Evolutionary conservation across 129 eudicot species (phyloP).

Genomic region (Silybum marianum): DNA sequence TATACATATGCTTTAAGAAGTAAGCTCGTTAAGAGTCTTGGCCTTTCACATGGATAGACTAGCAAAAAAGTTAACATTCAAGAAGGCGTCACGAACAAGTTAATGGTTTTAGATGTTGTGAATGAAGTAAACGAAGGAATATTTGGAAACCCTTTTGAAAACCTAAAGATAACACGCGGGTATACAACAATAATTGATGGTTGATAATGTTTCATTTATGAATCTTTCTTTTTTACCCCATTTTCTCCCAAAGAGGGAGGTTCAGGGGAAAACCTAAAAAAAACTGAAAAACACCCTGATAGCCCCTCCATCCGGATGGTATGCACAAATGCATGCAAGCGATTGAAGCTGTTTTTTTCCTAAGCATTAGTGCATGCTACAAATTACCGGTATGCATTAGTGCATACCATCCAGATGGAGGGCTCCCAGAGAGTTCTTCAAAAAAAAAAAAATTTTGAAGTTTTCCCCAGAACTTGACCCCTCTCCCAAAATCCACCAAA

Average conservation of each 20-base stretch:
- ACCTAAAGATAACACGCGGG: slow-evolving; percentile 1
- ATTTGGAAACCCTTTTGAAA: not conserved
- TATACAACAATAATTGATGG: slow-evolving; percentile 4
- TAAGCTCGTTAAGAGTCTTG: not conserved
- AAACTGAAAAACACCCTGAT: too few relatives aligned
- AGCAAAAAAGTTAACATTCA: not conserved
- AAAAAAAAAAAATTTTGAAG: too few relatives aligned
- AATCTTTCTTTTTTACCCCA: not conserved
- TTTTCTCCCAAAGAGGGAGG: not conserved
- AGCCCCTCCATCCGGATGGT: too few relatives aligned
- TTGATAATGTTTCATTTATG: not conserved
- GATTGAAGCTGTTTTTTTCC: too few relatives aligned
- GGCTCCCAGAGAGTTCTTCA: too few relatives aligned
- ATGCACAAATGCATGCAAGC: too few relatives aligned
- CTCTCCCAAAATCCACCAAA: not conserved
- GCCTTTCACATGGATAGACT: not conserved
- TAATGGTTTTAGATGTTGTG: not conserved
- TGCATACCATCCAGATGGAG: too few relatives aligned
- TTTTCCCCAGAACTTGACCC: too few relatives aligned
- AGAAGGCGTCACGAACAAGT: not conserved
- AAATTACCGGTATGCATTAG: too few relatives aligned
- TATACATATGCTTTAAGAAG: not conserved
- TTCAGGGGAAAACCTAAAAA: too few relatives aligned
- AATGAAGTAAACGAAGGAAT: not conserved
- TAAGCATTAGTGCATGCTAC: too few relatives aligned